Percentiles rank a stretch among this genome's conserved stretches.
Conservation (phyloP, 345 rosid genomes). For the Corchorus olitorius region DNA sequence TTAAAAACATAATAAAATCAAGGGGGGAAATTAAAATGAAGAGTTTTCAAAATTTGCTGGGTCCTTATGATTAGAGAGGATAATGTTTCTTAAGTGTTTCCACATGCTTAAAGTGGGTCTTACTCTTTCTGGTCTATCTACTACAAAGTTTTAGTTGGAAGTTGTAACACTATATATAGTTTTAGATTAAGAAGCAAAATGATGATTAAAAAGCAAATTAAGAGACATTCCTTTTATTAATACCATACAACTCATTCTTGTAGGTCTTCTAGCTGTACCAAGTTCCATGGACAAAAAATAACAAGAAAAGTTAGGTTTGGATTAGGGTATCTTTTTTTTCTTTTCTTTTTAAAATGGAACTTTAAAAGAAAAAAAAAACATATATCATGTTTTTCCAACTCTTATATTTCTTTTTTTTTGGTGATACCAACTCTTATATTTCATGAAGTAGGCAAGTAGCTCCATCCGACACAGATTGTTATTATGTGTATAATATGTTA, state of each 20-base stretch:
- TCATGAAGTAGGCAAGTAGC: too few relatives aligned
- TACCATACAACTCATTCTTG: slow-evolving; percentile 6
- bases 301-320: not conserved
- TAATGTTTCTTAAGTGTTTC: not conserved
- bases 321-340: not conserved
- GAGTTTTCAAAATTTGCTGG: not conserved
- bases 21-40: not conserved
- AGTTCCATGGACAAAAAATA: not conserved
- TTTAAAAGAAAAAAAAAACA: not conserved
- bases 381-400: too few relatives aligned
- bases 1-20: not conserved
- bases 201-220: not conserved
- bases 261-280: not conserved
- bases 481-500: too few relatives aligned
- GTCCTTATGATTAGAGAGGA: not conserved
- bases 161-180: not conserved
- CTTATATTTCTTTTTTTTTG: too few relatives aligned
- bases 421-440: too few relatives aligned
- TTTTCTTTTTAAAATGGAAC: not conserved
- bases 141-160: not conserved
- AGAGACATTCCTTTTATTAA: not conserved
- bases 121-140: not conserved
- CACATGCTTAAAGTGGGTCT: slow-evolving; percentile 4
- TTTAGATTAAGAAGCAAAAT: not conserved
- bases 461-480: too few relatives aligned